Evolutionary conservation across 1,139 yeast species (phyloP), one percentile per base, ranked within the genome.

Genomic region (Scheffersomyces stambukii): DNA sequence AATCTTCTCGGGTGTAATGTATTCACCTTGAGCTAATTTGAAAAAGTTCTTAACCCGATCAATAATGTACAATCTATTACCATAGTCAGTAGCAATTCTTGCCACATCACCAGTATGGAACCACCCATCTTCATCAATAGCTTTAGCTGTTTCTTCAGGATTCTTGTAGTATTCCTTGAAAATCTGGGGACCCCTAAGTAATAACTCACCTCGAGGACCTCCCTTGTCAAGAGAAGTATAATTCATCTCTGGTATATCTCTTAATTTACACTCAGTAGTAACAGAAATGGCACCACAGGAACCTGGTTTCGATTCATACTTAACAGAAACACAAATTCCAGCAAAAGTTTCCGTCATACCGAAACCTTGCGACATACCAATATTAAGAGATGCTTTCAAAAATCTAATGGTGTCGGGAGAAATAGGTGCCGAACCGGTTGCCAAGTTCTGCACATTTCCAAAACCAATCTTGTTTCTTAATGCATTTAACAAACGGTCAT

Each of bases 101-200:
- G 64, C 70, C 26, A 65, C 52, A 42, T 65, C 71, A 11, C 71
- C 71, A 16, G 69, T 58, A 23, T 45, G 43, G 37, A 60, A 57
- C 70, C 70, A 65, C 11, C 70, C 88, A 14, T 81, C 81, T 22
- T 61, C 53, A 42, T 77, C 82, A 29, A 78, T 47, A 3, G 75
- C 58, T 37, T 60, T 59, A 2, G 39, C 49, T 5, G 70, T 62
- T 41, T 62, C 69, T 36, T 57, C 65, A 1, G 57, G 57, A 38
- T 63, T 55, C 40, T 61, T 62, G 42, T 46, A 65, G 35, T 65
- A 65, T 22, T 54, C 56, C 12, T 33, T 30, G 37, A 63, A 64
- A 24, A 61, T 57, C 39, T 65, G 70, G 13, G 59, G 57, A 5
- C 70, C 67, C 34, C 70, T 51, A 20, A 65, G 41, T 31, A 60